Evolutionary conservation across 2,329 filamentous ascomycete species (phyloP).

Genomic region (Colletotrichum paranaense): DNA sequence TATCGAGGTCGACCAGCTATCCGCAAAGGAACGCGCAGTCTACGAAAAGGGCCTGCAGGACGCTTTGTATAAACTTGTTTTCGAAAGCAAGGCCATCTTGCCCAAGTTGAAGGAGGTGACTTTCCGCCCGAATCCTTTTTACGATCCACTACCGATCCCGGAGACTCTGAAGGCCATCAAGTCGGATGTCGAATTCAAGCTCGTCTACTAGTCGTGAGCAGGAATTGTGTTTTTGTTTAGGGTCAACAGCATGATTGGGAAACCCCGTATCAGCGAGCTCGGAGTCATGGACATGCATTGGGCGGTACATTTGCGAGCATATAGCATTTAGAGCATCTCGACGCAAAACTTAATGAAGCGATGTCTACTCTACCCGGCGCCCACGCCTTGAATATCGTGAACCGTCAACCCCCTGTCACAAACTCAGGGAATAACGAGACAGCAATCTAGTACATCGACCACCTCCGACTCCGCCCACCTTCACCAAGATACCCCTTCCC

Average conservation of each 20-base stretch:
- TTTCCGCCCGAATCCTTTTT: conserved; percentile 30
- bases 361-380: not conserved
- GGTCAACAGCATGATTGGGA: not conserved
- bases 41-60: conserved; percentile 47
- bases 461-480: not conserved
- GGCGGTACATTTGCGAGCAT: not conserved
- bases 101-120: conserved; percentile 29
- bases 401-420: not conserved
- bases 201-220: conserved; percentile 1
- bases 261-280: not conserved
- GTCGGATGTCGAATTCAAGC: conserved; percentile 19
- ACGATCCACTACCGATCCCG: conserved; percentile 24
- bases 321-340: not conserved
- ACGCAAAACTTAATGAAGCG: not conserved
- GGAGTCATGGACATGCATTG: not conserved
- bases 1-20: conserved; percentile 21
- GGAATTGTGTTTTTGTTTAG: not conserved
- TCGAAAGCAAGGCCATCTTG: conserved; percentile 11
- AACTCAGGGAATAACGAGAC: too few species aligned
- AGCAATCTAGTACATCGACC: conserved; percentile 5
- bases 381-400: not conserved
- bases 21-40: conserved; percentile 1
- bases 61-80: conserved; percentile 46
- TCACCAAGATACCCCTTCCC: not conserved
- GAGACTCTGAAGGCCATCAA: conserved; percentile 10